These are phyloP conservation scores for Solanum peruvianum DNA, from an alignment of 257 asterid genomes.

Conservation along the genomic window DNA sequence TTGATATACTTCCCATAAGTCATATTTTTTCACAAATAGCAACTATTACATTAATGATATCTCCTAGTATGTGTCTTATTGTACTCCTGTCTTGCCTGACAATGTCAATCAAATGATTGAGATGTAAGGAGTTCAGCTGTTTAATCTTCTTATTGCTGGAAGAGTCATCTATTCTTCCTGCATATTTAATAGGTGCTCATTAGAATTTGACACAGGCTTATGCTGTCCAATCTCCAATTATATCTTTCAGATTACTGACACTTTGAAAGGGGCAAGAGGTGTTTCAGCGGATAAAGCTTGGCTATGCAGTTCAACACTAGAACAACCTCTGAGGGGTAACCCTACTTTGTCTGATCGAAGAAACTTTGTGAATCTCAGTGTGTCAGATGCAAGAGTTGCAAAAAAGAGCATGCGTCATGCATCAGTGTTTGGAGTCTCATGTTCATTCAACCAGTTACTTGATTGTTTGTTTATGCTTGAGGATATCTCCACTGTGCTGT, in stretches of 20 bases:
- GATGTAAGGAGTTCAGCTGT: not conserved
- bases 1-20: not conserved
- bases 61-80: not conserved
- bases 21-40: not conserved
- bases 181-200: not conserved
- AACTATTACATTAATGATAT: not conserved
- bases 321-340: constrained; percentile 20
- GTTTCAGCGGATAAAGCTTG: constrained; percentile 27
- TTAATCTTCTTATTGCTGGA: not conserved
- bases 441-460: constrained; percentile 32
- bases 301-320: constrained; percentile 20
- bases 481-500: constrained; percentile 44
- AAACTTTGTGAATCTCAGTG: constrained; percentile 13
- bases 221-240: not conserved
- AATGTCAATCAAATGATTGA: not conserved
- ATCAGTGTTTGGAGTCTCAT: constrained; percentile 24
- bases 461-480: constrained; percentile 64
- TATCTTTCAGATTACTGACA: constrained; percentile 44
- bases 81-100: not conserved
- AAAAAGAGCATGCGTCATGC: constrained; percentile 5
- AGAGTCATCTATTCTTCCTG: not conserved
- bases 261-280: constrained; percentile 29
- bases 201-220: not conserved
- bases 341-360: constrained; percentile 18
- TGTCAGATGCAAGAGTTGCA: constrained; percentile 19